Evolutionary conservation across 768 basidiomycete species (phyloP), one percentile per base, ranked within the genome.

Genomic region (Suillus plorans): DNA sequence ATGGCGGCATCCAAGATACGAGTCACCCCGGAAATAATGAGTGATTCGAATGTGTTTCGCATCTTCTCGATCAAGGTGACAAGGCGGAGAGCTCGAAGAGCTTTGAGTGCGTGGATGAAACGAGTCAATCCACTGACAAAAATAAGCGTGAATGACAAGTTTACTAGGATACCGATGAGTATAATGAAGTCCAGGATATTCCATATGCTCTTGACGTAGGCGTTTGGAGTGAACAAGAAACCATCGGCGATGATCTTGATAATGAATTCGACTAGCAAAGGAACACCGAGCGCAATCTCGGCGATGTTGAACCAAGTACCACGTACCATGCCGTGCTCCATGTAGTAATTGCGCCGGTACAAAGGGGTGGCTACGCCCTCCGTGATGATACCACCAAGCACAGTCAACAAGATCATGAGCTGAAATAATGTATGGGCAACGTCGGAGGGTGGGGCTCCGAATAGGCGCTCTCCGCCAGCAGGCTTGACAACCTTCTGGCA

Each of bases 231-330:
- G 78, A 95, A 95, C 16, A 91, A 72, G 75, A 97, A 91, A 0
- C 97, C 97, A 71, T 99, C 97, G 1, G 97, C 97, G 56, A 94
- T 79, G 73, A 95, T 78, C 77, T 98, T 98, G 86, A 97, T 87
- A 67, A 90, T 61, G 70, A 95, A 95, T 72, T 99, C 97, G 63
- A 88, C 68, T 52, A 96, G 78, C 25, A 97, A 86, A 5, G 82
- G 77, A 67, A 89, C 77, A 0, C 89, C 90, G 64, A 97, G 89
- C 0, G 84, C 78, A 0, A 84, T 80, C 72, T 97, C 95, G 4
- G 89, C 85, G 61, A 96, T 78, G 71, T 92, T 90, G 75, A 95
- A 98, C 97, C 97, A 98, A 4, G 92, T 84, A 4, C 81, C 83
- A 7, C 89, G 85, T n/a, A 81, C 70, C 34, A 78, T 71, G 0